Evolutionary conservation across 768 basidiomycete species (phyloP).

Genomic region (Amanita phalloides): DNA sequence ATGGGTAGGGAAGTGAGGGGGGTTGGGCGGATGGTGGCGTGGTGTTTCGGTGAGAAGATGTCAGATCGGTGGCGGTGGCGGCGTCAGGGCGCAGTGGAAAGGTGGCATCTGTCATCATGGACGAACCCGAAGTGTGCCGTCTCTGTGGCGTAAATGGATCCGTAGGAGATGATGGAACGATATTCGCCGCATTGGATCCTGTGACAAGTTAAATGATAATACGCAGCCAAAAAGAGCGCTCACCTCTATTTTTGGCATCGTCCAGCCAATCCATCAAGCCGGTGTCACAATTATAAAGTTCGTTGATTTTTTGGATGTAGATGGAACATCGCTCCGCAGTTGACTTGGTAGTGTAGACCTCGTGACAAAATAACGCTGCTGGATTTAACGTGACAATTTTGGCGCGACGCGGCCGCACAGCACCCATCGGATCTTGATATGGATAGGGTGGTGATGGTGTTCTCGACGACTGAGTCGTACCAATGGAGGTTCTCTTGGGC

Average conservation of each 20-base stretch:
- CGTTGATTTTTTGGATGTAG: constrained; percentile 79
- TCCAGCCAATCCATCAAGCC: constrained; percentile 71
- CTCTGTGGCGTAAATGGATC: constrained; percentile 39
- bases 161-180: constrained; percentile 20
- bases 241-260: constrained; percentile 47
- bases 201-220: neutral
- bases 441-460: constrained; percentile 25
- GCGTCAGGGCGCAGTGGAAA: constrained; percentile 78
- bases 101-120: constrained; percentile 65
- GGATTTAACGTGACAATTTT: constrained; percentile 35
- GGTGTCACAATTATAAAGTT: constrained; percentile 63
- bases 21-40: constrained; percentile 39
- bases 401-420: neutral
- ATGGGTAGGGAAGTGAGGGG: constrained; percentile 66
- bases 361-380: constrained; percentile 59
- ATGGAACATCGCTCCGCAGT: constrained; percentile 57
- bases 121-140: constrained; percentile 61
- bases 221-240: constrained; percentile 7
- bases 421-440: constrained; percentile 10
- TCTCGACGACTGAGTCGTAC: constrained; percentile 23
- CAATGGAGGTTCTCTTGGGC: constrained; percentile 19
- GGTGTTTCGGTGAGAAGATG: constrained; percentile 35
- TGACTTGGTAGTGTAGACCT: constrained; percentile 45
- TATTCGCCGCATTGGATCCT: constrained; percentile 12
- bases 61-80: constrained; percentile 66